A percentile compares a stretch with the other conserved stretches of the same genome.
Evolutionary conservation across 768 basidiomycete genomes (phyloP).

Genomic region (Trametes meyenii): DNA sequence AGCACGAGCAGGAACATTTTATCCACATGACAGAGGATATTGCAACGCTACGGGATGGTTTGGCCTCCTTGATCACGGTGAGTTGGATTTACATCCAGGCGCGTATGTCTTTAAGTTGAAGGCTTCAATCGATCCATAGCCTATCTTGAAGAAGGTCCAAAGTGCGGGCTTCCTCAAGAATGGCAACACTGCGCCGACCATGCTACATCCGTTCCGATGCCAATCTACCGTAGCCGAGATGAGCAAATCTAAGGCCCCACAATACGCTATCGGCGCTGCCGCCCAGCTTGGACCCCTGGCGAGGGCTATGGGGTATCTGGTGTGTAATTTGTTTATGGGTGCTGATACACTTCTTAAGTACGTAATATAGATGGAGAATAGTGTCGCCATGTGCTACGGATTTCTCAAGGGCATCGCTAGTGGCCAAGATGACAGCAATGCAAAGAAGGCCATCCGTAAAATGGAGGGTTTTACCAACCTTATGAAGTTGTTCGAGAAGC

Average conservation of each 20-base stretch:
- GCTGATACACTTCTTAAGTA: background rate
- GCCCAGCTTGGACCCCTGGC: constrained; percentile 63
- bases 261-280: constrained; percentile 56
- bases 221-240: constrained; percentile 47
- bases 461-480: constrained; percentile 66
- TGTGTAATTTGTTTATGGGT: constrained; percentile 40
- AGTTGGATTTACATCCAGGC: constrained; percentile 27
- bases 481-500: constrained; percentile 66
- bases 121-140: constrained; percentile 31
- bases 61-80: constrained; percentile 78
- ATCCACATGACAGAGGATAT: constrained; percentile 75
- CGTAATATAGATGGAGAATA: constrained; percentile 77
- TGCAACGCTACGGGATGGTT: constrained; percentile 61
- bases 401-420: constrained; percentile 54
- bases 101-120: constrained; percentile 5
- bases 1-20: constrained; percentile 81
- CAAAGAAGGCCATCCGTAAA: constrained; percentile 49
- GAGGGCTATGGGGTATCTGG: constrained; percentile 86
- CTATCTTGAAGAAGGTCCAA: constrained; percentile 40
- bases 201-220: constrained; percentile 68
- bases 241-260: constrained; percentile 34
- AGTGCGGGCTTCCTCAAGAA: constrained; percentile 46
- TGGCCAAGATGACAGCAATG: constrained; percentile 39
- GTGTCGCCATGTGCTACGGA: constrained; percentile 75
- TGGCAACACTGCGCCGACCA: constrained; percentile 53